Percentiles rank a stretch among this genome's conserved stretches.
Evolutionary conservation across 1,139 yeast genomes (phyloP).

Genomic region (Magnusiomyces suaveolens): DNA sequence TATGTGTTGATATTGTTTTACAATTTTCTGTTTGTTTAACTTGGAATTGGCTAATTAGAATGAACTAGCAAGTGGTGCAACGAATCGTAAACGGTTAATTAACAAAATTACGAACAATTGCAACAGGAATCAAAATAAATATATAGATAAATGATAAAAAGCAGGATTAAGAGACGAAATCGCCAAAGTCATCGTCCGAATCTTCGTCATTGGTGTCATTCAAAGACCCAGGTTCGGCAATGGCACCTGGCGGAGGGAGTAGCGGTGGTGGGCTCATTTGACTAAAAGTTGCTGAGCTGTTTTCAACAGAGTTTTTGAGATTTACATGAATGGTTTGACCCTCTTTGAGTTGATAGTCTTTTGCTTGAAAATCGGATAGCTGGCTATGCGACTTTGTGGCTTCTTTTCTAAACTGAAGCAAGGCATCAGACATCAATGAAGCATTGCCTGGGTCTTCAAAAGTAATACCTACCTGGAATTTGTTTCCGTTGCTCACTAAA

Average conservation of each 20-base stretch:
- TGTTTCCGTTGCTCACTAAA: slow-evolving; percentile 28
- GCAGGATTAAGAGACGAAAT: slow-evolving; percentile 31
- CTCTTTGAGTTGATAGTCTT: slow-evolving; percentile 25
- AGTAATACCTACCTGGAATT: slow-evolving; percentile 36
- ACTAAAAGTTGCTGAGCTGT: neutral
- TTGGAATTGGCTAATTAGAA: too few relatives aligned
- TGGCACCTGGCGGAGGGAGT: slow-evolving; percentile 16
- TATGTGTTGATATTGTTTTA: too few relatives aligned
- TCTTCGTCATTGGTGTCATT: neutral
- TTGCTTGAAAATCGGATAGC: slow-evolving; percentile 15
- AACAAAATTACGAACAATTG: too few relatives aligned
- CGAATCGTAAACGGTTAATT: too few relatives aligned
- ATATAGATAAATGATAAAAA: neutral
- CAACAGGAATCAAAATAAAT: neutral
- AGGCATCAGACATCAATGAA: slow-evolving; percentile 34
- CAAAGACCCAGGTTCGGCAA: neutral
- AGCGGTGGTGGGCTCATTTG: slow-evolving; percentile 14
- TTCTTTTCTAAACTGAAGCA: slow-evolving; percentile 30
- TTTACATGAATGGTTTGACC: slow-evolving; percentile 25
- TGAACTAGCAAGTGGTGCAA: too few relatives aligned
- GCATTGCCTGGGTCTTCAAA: slow-evolving; percentile 33
- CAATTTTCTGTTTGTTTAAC: too few relatives aligned
- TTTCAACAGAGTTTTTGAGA: neutral
- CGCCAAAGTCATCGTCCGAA: slow-evolving; percentile 38
- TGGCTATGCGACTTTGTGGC: slow-evolving; percentile 15